phyloP scores from a whole-genome alignment of 2,329 filamentous ascomycete species.

The Xylaria multiplex region DNA sequence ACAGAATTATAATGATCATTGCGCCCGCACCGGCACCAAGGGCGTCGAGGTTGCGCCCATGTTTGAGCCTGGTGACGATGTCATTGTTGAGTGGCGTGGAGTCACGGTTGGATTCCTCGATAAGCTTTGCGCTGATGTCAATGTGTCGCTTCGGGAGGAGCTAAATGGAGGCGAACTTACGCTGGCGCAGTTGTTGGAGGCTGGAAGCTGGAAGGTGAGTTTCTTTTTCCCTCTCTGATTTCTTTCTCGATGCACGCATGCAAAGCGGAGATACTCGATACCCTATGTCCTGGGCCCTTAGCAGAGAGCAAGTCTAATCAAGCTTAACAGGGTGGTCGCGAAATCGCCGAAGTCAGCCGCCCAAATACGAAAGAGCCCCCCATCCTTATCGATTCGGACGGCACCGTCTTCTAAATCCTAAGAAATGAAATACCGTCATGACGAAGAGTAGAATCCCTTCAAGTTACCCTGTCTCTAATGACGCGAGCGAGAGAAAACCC shows the following conservation, averaged over 20 bases:
- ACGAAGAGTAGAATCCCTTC: too few species aligned
- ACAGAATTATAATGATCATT: slow-evolving; percentile 74
- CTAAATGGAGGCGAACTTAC: slow-evolving; percentile 77
- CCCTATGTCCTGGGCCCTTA: not conserved
- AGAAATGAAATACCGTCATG: too few species aligned
- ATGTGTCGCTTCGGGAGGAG: slow-evolving; percentile 72
- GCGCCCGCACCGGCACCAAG: slow-evolving; percentile 74
- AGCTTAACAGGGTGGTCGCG: slow-evolving; percentile 78
- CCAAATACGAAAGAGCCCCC: slow-evolving; percentile 97
- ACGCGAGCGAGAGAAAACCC: not conserved
- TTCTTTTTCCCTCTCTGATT: not conserved
- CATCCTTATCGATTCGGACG: slow-evolving; percentile 95
- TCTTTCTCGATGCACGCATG: not conserved
- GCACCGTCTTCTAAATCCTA: slow-evolving; percentile 82
- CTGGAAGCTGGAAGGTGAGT: slow-evolving; percentile 90
- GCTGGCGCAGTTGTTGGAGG: slow-evolving; percentile 90
- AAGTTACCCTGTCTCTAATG: not conserved
- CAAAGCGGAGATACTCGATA: not conserved
- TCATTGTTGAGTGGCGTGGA: slow-evolving; percentile 82
- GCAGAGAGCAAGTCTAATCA: not conserved
- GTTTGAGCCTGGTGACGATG: slow-evolving; percentile 78
- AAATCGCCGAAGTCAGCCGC: slow-evolving; percentile 93
- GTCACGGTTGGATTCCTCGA: slow-evolving; percentile 80
- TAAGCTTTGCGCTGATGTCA: slow-evolving; percentile 70
- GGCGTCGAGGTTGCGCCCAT: slow-evolving; percentile 70